Conservation (phyloP, 2,329 filamentous ascomycete genomes). For the Aspergillus glaucus region DNA sequence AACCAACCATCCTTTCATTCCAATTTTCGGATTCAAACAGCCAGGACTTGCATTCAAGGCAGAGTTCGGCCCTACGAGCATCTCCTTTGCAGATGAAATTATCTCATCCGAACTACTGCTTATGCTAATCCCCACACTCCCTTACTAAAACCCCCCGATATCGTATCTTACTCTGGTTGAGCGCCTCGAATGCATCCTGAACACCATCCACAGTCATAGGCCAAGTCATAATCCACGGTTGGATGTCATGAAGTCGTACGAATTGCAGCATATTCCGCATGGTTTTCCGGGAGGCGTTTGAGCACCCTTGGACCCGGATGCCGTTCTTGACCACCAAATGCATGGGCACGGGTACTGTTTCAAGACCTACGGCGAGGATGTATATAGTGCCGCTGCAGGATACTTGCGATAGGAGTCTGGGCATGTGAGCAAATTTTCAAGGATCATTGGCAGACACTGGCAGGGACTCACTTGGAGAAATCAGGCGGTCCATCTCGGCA, state of each 20-base stretch:
- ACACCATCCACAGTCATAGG: slow-evolving; percentile 47
- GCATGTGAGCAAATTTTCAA: no score
- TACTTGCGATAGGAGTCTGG: slow-evolving; percentile 13
- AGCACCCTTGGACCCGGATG: slow-evolving; percentile 55
- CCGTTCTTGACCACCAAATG: slow-evolving; percentile 51
- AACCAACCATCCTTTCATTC: no score
- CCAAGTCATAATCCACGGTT: slow-evolving; percentile 60
- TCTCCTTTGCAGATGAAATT: no score
- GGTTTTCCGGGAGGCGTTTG: slow-evolving; percentile 56
- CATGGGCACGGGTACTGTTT: slow-evolving; percentile 15
- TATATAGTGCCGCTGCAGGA: slow-evolving; percentile 18
- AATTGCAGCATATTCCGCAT: slow-evolving; percentile 60
- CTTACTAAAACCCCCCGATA: slow-evolving; percentile 42
- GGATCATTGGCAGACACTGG: neutral
- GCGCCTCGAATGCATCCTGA: slow-evolving; percentile 40
- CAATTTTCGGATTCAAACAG: no score
- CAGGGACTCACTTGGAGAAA: slow-evolving; percentile 4
- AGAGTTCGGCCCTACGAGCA: no score
- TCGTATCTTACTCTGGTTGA: slow-evolving; percentile 40
- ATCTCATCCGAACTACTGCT: neutral
- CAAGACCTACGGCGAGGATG: slow-evolving; percentile 16
- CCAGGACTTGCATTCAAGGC: no score
- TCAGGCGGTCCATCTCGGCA: slow-evolving; percentile 4
- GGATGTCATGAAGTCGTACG: slow-evolving; percentile 52
- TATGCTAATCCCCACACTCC: slow-evolving; percentile 9